A percentile compares a stretch with the other conserved stretches of the same genome.
Evolutionary conservation across 2,329 filamentous ascomycete genomes (phyloP).

Genomic region (Beauveria asiatica): DNA sequence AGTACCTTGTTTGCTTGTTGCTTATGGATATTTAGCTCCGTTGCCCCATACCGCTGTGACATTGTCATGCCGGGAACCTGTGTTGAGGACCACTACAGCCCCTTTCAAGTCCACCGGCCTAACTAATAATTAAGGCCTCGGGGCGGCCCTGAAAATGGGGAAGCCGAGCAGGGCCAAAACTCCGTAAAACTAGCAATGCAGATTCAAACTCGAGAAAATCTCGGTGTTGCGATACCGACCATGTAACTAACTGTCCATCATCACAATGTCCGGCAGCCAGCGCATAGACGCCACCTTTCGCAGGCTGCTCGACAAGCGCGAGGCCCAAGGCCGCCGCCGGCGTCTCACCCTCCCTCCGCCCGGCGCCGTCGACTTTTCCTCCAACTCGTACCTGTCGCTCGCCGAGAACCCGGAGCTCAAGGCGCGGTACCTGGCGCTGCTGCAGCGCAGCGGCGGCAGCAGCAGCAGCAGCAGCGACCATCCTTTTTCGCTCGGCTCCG

Average conservation of each 20-base stretch:
- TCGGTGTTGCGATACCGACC: background rate
- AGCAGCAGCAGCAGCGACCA: conserved; percentile 11
- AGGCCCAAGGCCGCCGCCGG: conserved; percentile 31
- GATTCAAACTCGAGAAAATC: background rate
- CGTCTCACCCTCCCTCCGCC: conserved; percentile 50
- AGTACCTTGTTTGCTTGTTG: background rate
- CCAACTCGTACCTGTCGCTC: conserved; percentile 73
- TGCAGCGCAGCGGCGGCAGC: conserved; percentile 18
- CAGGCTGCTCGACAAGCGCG: conserved; percentile 21
- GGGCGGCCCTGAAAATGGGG: conserved; percentile 2
- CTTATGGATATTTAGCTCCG: background rate
- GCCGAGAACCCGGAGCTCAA: conserved; percentile 43
- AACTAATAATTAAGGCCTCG: no score
- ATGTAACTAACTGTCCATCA: background rate
- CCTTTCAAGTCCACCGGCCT: background rate
- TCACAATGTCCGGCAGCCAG: conserved; percentile 6
- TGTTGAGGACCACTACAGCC: background rate
- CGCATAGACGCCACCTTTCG: conserved; percentile 22
- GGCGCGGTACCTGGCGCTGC: conserved; percentile 50
- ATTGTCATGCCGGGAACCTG: background rate
- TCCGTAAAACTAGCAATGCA: background rate
- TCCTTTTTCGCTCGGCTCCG: conserved; percentile 32
- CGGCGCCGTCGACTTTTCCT: conserved; percentile 66
- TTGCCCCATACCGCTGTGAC: background rate
- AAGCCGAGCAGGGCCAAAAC: background rate